phyloP scores from a whole-genome alignment of 192 early-diverging fungal species.

The Entrophospora sp. region DNA sequence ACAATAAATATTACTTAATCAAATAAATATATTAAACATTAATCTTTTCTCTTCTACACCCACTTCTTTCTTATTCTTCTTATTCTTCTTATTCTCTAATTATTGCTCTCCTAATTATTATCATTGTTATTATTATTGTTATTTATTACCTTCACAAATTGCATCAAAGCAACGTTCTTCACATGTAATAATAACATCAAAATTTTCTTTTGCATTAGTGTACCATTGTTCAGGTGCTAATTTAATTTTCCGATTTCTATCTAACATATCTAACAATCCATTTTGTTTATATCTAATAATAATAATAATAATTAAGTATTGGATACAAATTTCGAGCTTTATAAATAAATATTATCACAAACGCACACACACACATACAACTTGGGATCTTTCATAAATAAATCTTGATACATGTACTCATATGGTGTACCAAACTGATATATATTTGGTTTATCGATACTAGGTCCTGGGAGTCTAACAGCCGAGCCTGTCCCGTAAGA shows the following conservation, averaged over 20 bases:
- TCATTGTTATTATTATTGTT: neutral
- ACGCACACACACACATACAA: constrained; percentile 49
- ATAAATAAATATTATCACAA: no score
- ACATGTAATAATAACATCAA: constrained; percentile 93
- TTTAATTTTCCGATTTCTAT: constrained; percentile 92
- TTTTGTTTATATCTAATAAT: constrained; percentile 85
- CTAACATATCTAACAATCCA: constrained; percentile 83
- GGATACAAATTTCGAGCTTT: no score
- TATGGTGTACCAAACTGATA: constrained; percentile 93
- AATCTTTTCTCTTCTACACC: no score
- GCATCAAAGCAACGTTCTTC: constrained; percentile 93
- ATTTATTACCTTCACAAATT: constrained; percentile 70
- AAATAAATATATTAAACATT: no score
- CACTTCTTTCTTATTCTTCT: no score
- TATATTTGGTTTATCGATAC: constrained; percentile 79
- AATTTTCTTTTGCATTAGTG: constrained; percentile 49
- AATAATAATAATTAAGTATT: no score
- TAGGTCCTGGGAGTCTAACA: constrained; percentile 83
- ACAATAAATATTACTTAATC: no score
- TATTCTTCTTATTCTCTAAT: no score
- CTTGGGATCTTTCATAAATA: constrained; percentile 55
- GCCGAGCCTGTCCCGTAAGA: constrained; percentile 89
- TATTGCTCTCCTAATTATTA: no score
- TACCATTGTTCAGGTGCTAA: constrained; percentile 83
- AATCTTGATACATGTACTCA: constrained; percentile 76